Conservation (phyloP, 2,329 filamentous ascomycete genomes). For the Chaetomiaceae sp. region DNA sequence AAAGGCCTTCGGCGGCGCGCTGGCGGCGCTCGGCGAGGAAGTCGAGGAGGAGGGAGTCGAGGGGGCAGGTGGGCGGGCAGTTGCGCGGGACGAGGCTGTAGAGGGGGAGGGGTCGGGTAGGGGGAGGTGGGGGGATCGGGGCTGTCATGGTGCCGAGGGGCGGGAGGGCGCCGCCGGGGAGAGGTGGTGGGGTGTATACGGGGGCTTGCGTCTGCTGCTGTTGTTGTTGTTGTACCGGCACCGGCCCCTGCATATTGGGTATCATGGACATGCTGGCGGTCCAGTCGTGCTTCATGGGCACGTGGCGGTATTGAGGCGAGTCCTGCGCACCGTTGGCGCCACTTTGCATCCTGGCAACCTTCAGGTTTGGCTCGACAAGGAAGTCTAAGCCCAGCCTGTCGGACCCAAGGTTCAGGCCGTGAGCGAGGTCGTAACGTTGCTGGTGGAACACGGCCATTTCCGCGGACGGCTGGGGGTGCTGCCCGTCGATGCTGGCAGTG, state of each 20-base stretch:
- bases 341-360: constrained; percentile 48
- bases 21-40: constrained; percentile 68
- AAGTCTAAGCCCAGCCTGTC: constrained; percentile 72
- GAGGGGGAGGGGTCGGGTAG: background rate
- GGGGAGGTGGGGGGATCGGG: background rate
- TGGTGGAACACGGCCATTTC: constrained; percentile 38
- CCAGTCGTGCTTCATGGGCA: constrained; percentile 51
- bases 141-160: background rate
- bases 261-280: constrained; percentile 26
- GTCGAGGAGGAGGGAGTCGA: constrained; percentile 75
- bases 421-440: constrained; percentile 47
- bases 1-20: constrained; percentile 60
- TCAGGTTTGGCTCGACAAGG: constrained; percentile 59
- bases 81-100: constrained; percentile 50
- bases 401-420: constrained; percentile 56
- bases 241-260: constrained; percentile 1
- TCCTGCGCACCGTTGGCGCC: constrained; percentile 47
- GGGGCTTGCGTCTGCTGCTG: background rate
- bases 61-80: constrained; percentile 64
- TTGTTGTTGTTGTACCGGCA: no score
- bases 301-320: constrained; percentile 39
- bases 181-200: background rate
- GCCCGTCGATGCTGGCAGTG: constrained; percentile 10
- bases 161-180: background rate
- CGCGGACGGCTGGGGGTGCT: constrained; percentile 22